A percentile compares a stretch with the other conserved stretches of the same genome.
Conservation (phyloP, 192 early-diverging fungal species). For the Backusella morwellensis region DNA sequence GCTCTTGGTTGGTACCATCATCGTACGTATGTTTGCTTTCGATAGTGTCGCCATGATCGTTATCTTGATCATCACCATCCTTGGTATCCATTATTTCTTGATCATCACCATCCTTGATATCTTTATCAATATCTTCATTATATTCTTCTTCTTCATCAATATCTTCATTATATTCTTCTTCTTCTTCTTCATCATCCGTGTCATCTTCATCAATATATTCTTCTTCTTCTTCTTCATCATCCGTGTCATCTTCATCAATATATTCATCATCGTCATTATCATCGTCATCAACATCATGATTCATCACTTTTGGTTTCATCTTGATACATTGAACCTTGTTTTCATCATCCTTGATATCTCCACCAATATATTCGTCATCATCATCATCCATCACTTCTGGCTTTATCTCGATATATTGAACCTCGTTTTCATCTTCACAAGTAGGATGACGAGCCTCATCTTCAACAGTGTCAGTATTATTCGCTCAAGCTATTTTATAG, state of each 20-base stretch:
- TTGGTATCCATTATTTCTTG: too few species aligned
- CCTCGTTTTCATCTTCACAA: neutral
- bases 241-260: too few species aligned
- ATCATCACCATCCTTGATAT: neutral
- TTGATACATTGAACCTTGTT: too few species aligned
- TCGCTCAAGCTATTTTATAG: neutral
- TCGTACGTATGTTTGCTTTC: too few species aligned
- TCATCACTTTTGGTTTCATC: too few species aligned
- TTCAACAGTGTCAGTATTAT: neutral
- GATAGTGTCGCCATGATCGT: too few species aligned
- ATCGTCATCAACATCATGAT: neutral
- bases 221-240: too few species aligned
- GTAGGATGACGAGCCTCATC: neutral
- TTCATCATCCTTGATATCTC: too few species aligned
- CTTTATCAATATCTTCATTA: neutral
- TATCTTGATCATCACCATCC: neutral
- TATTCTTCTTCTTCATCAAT: too few species aligned
- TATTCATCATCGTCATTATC: neutral
- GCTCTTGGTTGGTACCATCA: too few species aligned
- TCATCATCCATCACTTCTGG: neutral
- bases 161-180: neutral
- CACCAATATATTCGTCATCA: neutral
- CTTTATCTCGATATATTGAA: neutral
- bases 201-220: too few species aligned
- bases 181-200: too few species aligned